phyloP scores from a whole-genome alignment of 306 rosid genomes.

The Castanopsis chinensis region DNA sequence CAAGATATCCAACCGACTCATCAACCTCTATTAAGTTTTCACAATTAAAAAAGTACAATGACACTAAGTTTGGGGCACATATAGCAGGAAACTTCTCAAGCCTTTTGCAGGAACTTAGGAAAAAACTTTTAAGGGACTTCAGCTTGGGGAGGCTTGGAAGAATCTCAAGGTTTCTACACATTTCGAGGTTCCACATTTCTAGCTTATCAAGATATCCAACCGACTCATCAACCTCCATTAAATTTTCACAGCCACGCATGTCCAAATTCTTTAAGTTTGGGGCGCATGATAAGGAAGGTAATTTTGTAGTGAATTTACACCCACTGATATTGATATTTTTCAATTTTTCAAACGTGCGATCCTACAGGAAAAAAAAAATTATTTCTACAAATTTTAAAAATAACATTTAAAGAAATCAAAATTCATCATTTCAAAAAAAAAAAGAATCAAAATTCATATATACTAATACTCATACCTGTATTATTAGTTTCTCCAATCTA shows the following conservation, averaged over 20 bases:
- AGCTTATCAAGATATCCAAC: constrained; percentile 11
- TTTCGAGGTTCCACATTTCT: too few relatives aligned
- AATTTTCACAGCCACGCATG: constrained; percentile 2
- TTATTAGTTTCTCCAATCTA: neutral
- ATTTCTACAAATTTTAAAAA: neutral
- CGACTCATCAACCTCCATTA: constrained; percentile 12
- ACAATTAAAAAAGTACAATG: too few relatives aligned
- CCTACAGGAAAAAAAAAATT: neutral
- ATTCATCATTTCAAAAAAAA: too few relatives aligned
- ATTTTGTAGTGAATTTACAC: neutral
- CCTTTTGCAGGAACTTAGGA: neutral
- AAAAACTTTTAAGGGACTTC: neutral
- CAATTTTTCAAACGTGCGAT: neutral
- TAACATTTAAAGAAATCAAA: neutral
- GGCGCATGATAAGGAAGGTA: neutral
- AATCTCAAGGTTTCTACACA: too few relatives aligned
- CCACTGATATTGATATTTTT: neutral
- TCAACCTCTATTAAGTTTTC: too few relatives aligned
- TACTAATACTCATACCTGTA: neutral
- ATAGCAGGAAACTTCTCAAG: too few relatives aligned
- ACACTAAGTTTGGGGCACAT: too few relatives aligned
- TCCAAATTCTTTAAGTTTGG: constrained; percentile 1
- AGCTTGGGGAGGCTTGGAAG: too few relatives aligned
- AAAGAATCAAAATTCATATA: neutral
- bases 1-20: too few relatives aligned